A percentile compares a stretch with the other conserved stretches of the same genome.
Evolutionary conservation across 2,329 filamentous ascomycete species (phyloP).

Genomic region (Alternaria novae-zelandiae): DNA sequence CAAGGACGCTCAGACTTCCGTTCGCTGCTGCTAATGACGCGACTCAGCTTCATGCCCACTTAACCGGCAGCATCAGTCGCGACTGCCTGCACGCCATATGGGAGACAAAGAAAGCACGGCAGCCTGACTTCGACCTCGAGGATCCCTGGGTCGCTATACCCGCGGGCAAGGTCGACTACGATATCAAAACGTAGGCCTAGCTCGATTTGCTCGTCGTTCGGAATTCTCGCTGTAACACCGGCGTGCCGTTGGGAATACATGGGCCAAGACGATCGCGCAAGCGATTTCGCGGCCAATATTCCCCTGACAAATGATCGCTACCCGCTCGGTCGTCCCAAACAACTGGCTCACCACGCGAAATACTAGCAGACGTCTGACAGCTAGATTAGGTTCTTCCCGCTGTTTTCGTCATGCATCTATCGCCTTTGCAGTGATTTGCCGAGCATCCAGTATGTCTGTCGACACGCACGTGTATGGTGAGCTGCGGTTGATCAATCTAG

Average conservation of each 20-base stretch:
- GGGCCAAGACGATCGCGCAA: neutral
- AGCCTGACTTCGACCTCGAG: conserved; percentile 62
- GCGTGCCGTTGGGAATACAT: conserved; percentile 1
- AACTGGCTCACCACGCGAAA: neutral
- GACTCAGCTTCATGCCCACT: conserved; percentile 76
- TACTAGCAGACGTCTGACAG: conserved; percentile 21
- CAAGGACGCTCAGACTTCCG: conserved; percentile 32
- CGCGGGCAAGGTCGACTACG: conserved; percentile 72
- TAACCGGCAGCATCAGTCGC: conserved; percentile 78
- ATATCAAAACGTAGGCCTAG: conserved; percentile 67
- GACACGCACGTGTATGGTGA: neutral
- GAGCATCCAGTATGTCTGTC: conserved; percentile 64
- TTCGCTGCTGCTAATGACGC: conserved; percentile 35
- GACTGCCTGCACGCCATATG: conserved; percentile 77
- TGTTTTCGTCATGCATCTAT: conserved; percentile 83
- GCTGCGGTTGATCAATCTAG: conserved; percentile 31
- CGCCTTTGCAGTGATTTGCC: conserved; percentile 69
- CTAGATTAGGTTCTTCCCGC: conserved; percentile 68
- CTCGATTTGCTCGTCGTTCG: conserved; percentile 8
- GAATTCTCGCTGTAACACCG: conserved; percentile 4
- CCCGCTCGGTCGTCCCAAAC: neutral
- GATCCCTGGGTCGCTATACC: conserved; percentile 76
- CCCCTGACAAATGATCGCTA: neutral
- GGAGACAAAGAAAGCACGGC: conserved; percentile 61
- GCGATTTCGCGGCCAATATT: neutral